Conservation (phyloP, 1,284 basidiomycete species). For the Peniophora sp. region DNA sequence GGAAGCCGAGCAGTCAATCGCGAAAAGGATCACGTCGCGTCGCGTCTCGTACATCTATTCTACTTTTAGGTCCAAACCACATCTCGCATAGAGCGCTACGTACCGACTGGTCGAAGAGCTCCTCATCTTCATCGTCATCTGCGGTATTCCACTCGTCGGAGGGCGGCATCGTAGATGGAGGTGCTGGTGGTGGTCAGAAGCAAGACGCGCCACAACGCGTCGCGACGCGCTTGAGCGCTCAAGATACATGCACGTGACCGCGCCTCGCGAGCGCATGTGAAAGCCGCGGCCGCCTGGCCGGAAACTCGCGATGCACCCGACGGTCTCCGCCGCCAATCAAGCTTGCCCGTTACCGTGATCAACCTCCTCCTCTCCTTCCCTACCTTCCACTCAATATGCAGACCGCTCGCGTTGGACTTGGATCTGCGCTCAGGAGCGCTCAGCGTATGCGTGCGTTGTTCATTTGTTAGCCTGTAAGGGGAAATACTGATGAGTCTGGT, state of each 20-base stretch:
- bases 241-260: neutral
- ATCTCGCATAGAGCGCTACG: conserved; percentile 14
- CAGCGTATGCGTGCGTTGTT: conserved; percentile 35
- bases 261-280: neutral
- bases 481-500: neutral
- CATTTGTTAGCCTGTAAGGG: neutral
- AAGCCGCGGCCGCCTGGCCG: neutral
- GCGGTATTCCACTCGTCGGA: conserved; percentile 72
- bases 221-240: neutral
- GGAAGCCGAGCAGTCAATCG: conserved; percentile 85
- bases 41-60: conserved; percentile 63
- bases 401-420: conserved; percentile 45
- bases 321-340: neutral
- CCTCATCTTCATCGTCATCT: conserved; percentile 73
- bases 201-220: neutral
- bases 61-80: neutral
- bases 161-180: conserved; percentile 33
- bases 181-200: neutral
- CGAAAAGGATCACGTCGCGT: conserved; percentile 83
- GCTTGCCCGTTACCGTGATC: neutral
- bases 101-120: conserved; percentile 64
- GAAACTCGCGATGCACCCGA: neutral
- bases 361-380: neutral
- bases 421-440: conserved; percentile 42
- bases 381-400: conserved; percentile 26